Evolutionary conservation across 805 yeast genomes (phyloP).

Genomic region (Wickerhamomyces chaumierensis): DNA sequence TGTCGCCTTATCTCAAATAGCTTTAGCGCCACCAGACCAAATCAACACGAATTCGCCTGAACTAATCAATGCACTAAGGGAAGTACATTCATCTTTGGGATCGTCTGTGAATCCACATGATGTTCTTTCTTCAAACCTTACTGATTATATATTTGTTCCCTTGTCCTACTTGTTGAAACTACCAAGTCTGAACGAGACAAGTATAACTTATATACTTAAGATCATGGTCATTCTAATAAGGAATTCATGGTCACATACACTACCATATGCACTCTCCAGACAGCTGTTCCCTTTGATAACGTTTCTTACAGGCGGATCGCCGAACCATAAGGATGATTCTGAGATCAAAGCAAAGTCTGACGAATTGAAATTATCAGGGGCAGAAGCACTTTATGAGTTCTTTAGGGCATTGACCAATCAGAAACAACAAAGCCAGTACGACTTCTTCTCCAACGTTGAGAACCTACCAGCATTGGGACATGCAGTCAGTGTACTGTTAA

Average conservation of each 20-base stretch:
- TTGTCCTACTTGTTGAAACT: conserved; percentile 40
- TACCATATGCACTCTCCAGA: conserved; percentile 26
- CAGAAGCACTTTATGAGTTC: conserved; percentile 19
- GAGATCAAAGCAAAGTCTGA: conserved; percentile 19
- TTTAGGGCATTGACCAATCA: conserved; percentile 20
- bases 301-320: conserved; percentile 34
- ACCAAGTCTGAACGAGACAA: conserved; percentile 33
- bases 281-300: conserved; percentile 38
- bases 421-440: conserved; percentile 11
- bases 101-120: conserved; percentile 9
- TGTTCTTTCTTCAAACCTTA: conserved; percentile 28
- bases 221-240: conserved; percentile 32
- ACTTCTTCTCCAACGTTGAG: conserved; percentile 21
- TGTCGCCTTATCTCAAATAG: conserved; percentile 30
- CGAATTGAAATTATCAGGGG: conserved; percentile 27
- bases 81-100: conserved; percentile 18
- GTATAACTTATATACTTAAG: conserved; percentile 33
- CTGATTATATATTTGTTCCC: conserved; percentile 56
- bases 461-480: conserved; percentile 37
- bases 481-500: conserved; percentile 31
- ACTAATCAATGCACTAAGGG: conserved; percentile 22
- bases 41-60: conserved; percentile 22
- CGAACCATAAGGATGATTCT: conserved; percentile 21
- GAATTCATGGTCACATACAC: conserved; percentile 33
- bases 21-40: conserved; percentile 27